Conservation (phyloP, 164 flowering plant species). For the Piper betle region DNA sequence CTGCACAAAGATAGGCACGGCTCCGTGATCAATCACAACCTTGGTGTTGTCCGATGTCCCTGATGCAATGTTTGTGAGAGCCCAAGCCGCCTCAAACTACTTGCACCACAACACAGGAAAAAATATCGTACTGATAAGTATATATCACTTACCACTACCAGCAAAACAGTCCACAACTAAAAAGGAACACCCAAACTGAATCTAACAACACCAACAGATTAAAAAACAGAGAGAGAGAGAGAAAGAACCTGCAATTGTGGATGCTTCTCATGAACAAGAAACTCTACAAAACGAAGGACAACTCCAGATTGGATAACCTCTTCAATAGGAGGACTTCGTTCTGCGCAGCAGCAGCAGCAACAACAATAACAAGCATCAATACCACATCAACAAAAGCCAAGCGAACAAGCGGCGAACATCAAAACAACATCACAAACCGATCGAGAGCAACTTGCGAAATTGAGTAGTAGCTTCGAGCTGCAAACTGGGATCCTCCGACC, state of each 20-base stretch:
- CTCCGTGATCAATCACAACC: slow-evolving; percentile 77
- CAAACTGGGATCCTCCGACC: slow-evolving; percentile 30
- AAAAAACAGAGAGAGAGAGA: not conserved
- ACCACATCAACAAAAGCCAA: too few relatives aligned
- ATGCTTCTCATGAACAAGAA: slow-evolving; percentile 48
- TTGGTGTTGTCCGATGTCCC: slow-evolving; percentile 79
- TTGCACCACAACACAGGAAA: not conserved
- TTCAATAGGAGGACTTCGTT: slow-evolving; percentile 59
- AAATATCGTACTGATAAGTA: not conserved
- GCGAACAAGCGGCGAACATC: too few relatives aligned
- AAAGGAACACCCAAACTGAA: too few relatives aligned
- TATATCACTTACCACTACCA: too few relatives aligned
- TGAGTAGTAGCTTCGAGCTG: slow-evolving; percentile 79
- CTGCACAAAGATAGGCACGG: slow-evolving; percentile 69
- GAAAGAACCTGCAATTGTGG: slow-evolving; percentile 53
- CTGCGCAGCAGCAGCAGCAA: slow-evolving; percentile 12
- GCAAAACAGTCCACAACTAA: not conserved
- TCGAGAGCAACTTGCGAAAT: slow-evolving; percentile 30
- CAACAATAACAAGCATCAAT: not conserved
- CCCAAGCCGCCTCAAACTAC: slow-evolving; percentile 90
- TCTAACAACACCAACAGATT: too few relatives aligned
- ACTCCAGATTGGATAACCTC: slow-evolving; percentile 66
- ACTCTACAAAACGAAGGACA: slow-evolving; percentile 66
- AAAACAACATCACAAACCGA: slow-evolving; percentile 18
- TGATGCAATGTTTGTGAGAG: slow-evolving; percentile 83